Evolutionary conservation across 768 basidiomycete species (phyloP).

Genomic region (Rickenella mellea): DNA sequence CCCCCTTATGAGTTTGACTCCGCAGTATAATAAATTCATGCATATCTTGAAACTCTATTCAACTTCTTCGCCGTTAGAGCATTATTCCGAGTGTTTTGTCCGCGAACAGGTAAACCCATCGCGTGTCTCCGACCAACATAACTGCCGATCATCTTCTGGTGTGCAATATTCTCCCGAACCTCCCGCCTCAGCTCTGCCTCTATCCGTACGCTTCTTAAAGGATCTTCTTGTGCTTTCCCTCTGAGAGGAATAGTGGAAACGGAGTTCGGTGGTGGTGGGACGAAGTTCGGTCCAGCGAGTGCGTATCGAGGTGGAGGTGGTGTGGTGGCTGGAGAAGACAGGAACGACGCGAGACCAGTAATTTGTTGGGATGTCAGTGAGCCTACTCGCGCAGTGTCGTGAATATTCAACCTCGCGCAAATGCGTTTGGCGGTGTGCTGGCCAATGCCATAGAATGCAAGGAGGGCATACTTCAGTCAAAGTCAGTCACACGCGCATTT

Average conservation of each 20-base stretch:
- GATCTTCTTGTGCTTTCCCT: conserved; percentile 34
- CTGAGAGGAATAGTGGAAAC: neutral
- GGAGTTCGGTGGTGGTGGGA: conserved; percentile 30
- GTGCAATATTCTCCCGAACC: conserved; percentile 85
- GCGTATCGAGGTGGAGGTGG: conserved; percentile 56
- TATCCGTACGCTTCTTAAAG: conserved; percentile 66
- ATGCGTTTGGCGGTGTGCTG: conserved; percentile 65
- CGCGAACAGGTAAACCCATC: conserved; percentile 87
- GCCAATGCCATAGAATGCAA: conserved; percentile 83
- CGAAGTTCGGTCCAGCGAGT: conserved; percentile 47
- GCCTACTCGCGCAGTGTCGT: conserved; percentile 72
- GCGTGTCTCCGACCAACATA: conserved; percentile 91
- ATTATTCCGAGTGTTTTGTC: conserved; percentile 87
- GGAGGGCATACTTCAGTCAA: conserved; percentile 69
- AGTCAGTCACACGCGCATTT: neutral
- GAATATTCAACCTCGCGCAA: conserved; percentile 88
- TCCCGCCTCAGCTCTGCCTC: conserved; percentile 80
- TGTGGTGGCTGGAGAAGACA: conserved; percentile 80
- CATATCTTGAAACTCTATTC: conserved; percentile 70
- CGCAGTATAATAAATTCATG: too few species aligned
- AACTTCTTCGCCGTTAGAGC: conserved; percentile 85
- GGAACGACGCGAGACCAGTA: conserved; percentile 86
- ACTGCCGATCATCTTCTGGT: conserved; percentile 89
- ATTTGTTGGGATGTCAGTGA: conserved; percentile 82
- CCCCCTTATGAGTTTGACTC: too few species aligned